Base-by-base conservation (phyloP, 2,329 filamentous ascomycete genomes). In the Colletotrichum sidae region DNA sequence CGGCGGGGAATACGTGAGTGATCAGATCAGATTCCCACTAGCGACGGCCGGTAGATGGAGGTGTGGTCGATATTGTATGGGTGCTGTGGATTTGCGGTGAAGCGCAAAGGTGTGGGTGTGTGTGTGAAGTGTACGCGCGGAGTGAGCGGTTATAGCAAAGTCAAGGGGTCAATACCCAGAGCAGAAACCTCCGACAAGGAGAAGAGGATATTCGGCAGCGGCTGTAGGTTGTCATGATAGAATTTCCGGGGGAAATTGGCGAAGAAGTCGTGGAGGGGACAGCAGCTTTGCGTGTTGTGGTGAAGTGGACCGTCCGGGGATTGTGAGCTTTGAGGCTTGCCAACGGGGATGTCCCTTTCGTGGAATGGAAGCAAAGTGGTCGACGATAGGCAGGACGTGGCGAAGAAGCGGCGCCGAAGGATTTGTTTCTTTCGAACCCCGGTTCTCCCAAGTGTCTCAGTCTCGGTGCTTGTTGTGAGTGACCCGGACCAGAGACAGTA, bases 161-260 rank as follows among this genome's bases (percentile, higher is more conserved):
- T 79, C 78, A 79, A 71, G 77, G 77, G 68, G 77, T 77, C 71
- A 73, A 69, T 66, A 75, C 73, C 77, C 77, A 76, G 68, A 77
- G 77, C 65, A 77, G 71, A 64, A 79, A 76, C 69, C 78, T 80
- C 78, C 78, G 74, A 70, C 72, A 74, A 71, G 78, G 76, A 79
- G 77, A 79, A 72, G 73, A 74, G 72, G 72, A 74, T 72, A 75
- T 73, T 61, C 75, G 74, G 67, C 69, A 71, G 69, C 54, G 57
- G 60, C 70, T 72, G 74, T 77, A 75, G 69, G 73, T 72, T 76
- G 72, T 78, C 78, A 80, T 80, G 75, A 78, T 79, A 77, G 69
- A 71, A 15, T 67, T 45, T 67, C 59, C 52, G 44, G 60, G 50
- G 49, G 42, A 65, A 55, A 51, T 44, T 33, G 38, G 17, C 37